Conservation (phyloP, 1,284 basidiomycete species). For the Fomitopsis betulina region DNA sequence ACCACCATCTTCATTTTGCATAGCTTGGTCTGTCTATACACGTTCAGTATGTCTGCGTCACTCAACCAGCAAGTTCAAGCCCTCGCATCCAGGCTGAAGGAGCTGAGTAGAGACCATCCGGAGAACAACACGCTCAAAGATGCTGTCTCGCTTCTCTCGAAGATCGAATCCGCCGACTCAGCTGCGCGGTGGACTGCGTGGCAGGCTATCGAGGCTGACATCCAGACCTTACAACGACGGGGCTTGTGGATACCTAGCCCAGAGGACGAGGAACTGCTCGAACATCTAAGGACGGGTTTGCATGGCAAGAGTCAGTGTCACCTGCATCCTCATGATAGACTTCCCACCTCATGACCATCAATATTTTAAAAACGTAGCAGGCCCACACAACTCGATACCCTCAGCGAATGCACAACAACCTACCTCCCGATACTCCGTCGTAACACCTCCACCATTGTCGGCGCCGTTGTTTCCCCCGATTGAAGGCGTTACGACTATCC, state of each 20-base stretch:
- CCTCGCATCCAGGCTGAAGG: neutral
- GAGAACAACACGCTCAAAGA: constrained; percentile 4
- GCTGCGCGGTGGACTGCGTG: constrained; percentile 10
- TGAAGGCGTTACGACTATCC: constrained; percentile 25
- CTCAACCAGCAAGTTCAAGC: neutral
- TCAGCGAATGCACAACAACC: neutral
- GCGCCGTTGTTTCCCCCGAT: constrained; percentile 27
- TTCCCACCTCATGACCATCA: neutral
- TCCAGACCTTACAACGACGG: constrained; percentile 24
- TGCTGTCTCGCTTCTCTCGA: constrained; percentile 4
- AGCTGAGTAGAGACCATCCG: neutral
- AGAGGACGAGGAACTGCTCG: constrained; percentile 31
- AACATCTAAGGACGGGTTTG: constrained; percentile 20
- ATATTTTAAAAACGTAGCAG: neutral
- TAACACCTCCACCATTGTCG: constrained; percentile 23
- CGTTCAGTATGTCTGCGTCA: neutral
- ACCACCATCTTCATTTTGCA: neutral
- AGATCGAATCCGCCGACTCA: neutral
- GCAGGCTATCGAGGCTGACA: constrained; percentile 21
- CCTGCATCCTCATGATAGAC: neutral
- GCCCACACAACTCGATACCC: neutral
- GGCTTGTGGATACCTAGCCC: constrained; percentile 28
- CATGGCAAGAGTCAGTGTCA: neutral
- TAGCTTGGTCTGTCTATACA: neutral
- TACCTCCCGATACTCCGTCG: constrained; percentile 7